Conservation (phyloP, 345 rosid species). For the Nephelium lappaceum region DNA sequence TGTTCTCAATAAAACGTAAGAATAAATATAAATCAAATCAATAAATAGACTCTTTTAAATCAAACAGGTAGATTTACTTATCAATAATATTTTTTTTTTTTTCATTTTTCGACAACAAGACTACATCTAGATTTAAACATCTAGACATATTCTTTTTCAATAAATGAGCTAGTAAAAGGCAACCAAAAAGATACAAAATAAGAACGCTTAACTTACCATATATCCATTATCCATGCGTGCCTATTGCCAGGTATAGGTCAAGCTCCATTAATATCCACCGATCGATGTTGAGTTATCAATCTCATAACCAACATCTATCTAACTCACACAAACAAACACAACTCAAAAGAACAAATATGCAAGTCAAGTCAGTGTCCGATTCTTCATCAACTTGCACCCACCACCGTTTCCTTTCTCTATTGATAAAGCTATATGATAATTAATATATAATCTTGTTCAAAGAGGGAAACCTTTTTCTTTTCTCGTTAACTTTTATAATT, state of each 20-base stretch:
- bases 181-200: slow-evolving; percentile 2
- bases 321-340: slow-evolving; percentile 3
- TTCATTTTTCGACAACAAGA: too few relatives aligned
- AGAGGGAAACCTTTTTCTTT: not conserved
- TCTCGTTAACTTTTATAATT: not conserved
- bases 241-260: not conserved
- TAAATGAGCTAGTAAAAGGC: not conserved
- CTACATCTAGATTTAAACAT: too few relatives aligned
- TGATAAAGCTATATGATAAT: too few relatives aligned
- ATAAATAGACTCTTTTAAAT: too few relatives aligned
- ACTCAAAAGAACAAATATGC: slow-evolving; percentile 8
- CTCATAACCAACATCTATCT: not conserved
- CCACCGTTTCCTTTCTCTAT: too few relatives aligned
- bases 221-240: too few relatives aligned
- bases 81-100: too few relatives aligned
- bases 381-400: too few relatives aligned
- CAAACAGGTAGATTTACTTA: too few relatives aligned
- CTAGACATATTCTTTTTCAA: not conserved
- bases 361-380: not conserved
- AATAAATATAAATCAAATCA: too few relatives aligned
- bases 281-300: not conserved
- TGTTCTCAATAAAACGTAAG: too few relatives aligned
- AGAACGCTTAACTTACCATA: not conserved
- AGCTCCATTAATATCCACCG: slow-evolving; percentile 6
- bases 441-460: too few relatives aligned